Evolutionary conservation across 176 grass and related monocot genomes (phyloP).

Genomic region (Poa pratensis): DNA sequence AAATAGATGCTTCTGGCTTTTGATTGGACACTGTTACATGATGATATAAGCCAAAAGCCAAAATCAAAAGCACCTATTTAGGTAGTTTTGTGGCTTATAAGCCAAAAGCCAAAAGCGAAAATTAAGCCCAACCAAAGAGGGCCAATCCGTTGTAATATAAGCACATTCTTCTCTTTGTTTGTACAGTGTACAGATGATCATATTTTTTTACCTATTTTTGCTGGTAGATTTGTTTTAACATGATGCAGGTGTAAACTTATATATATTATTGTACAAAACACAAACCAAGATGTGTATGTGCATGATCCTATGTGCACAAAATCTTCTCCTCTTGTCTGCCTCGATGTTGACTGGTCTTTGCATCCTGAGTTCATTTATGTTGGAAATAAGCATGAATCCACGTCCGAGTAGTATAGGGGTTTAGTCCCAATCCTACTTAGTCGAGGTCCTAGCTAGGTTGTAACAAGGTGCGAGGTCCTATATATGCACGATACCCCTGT

Average conservation of each 20-base stretch:
- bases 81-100: no score
- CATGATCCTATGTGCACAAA: not conserved
- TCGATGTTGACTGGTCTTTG: not conserved
- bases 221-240: not conserved
- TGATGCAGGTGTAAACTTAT: not conserved
- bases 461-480: no score
- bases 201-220: not conserved
- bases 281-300: not conserved
- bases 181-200: not conserved
- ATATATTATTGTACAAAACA: not conserved
- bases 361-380: slow-evolving; percentile 5
- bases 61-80: no score
- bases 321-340: not conserved
- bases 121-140: no score
- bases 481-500: no score
- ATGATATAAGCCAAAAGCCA: no score
- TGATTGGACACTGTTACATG: no score
- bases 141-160: not conserved
- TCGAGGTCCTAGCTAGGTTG: not conserved
- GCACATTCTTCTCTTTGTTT: not conserved
- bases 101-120: no score
- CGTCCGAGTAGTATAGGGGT: not conserved
- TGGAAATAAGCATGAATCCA: not conserved
- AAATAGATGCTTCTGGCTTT: no score
- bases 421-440: not conserved